These are phyloP conservation scores for Diaporthe helianthi DNA, from an alignment of 2,329 filamentous ascomycete genomes.

Conservation along the genomic window DNA sequence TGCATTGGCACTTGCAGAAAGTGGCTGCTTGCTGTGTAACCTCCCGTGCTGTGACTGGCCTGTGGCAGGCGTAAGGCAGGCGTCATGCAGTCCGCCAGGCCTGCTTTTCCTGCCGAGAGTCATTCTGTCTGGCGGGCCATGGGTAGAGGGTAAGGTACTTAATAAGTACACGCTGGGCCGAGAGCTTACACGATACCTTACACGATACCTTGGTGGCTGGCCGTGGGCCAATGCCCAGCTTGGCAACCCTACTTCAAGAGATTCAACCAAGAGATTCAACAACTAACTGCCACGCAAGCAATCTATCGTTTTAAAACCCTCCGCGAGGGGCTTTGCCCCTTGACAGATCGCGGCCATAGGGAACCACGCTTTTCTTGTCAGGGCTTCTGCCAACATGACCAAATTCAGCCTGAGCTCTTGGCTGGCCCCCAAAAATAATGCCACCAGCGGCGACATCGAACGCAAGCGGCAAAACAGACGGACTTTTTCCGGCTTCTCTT, in stretches of 20 bases:
- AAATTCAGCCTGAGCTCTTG: slow-evolving; percentile 47
- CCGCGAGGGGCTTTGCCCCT: neutral
- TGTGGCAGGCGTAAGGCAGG: neutral
- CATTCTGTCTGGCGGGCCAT: neutral
- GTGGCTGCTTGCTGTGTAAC: slow-evolving; percentile 32
- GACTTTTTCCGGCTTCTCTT: slow-evolving; percentile 43
- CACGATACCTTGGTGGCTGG: neutral
- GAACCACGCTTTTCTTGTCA: neutral
- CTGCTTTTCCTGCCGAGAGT: neutral
- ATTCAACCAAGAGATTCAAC: neutral
- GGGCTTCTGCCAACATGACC: slow-evolving; percentile 40
- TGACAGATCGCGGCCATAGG: neutral
- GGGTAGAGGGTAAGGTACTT: neutral
- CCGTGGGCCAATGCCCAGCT: neutral
- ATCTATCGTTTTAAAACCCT: neutral
- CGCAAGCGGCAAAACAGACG: slow-evolving; percentile 45
- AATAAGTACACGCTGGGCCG: too few species aligned
- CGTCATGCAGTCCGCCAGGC: neutral
- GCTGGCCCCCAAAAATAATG: slow-evolving; percentile 39
- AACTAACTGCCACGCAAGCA: neutral
- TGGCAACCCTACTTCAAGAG: neutral
- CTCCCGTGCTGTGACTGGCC: slow-evolving; percentile 20
- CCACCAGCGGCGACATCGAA: slow-evolving; percentile 38
- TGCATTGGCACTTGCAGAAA: neutral
- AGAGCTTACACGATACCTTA: neutral